Evolutionary conservation across 2,329 filamentous ascomycete species (phyloP).

Genomic region (Chaetomium strumarium): DNA sequence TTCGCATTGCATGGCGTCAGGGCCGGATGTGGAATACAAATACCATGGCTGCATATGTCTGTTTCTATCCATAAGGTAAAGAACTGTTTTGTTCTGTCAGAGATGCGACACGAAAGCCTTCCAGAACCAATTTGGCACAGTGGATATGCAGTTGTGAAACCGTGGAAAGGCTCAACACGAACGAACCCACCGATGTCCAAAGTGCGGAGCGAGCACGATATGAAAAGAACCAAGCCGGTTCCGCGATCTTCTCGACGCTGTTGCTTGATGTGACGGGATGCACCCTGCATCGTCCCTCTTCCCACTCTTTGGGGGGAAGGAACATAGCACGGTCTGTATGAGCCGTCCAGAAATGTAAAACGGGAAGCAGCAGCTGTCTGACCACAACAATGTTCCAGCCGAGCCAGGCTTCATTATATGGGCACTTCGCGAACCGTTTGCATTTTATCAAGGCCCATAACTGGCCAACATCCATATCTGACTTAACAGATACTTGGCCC

Average conservation of each 20-base stretch:
- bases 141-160: not conserved
- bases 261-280: not conserved
- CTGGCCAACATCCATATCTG: slow-evolving; percentile 3
- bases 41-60: slow-evolving; percentile 25
- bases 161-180: not conserved
- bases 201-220: not conserved
- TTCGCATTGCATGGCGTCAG: slow-evolving; percentile 27
- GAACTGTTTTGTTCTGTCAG: slow-evolving; percentile 20
- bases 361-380: slow-evolving; percentile 16
- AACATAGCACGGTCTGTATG: slow-evolving; percentile 2
- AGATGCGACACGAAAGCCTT: slow-evolving; percentile 7
- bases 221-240: not conserved
- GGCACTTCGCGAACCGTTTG: not conserved
- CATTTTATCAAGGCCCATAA: not conserved
- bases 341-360: slow-evolving; percentile 7
- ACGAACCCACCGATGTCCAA: not conserved
- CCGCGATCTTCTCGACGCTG: too few relatives aligned
- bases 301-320: slow-evolving; percentile 9
- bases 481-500: not conserved
- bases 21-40: slow-evolving; percentile 22
- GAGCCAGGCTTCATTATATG: not conserved
- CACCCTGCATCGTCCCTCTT: not conserved
- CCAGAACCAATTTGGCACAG: not conserved
- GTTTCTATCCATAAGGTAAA: slow-evolving; percentile 20
- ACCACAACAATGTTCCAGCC: not conserved